Evolutionary conservation across 2,329 filamentous ascomycete species (phyloP).

Genomic region (Xylaria sp.): DNA sequence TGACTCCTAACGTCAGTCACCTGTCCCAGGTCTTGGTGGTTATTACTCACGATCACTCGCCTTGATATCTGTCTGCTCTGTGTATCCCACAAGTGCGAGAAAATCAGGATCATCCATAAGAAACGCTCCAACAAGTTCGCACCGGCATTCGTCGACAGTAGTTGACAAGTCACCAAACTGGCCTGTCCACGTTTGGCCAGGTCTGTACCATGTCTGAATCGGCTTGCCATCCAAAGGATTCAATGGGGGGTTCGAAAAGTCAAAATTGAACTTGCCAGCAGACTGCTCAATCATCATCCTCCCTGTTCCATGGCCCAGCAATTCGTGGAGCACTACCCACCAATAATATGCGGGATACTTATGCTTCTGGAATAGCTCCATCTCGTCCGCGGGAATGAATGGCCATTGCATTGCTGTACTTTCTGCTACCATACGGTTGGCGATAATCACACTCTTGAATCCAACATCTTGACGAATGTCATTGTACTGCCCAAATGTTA

Average conservation of each 20-base stretch:
- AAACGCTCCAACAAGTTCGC: slow-evolving; percentile 56
- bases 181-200: slow-evolving; percentile 71
- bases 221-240: slow-evolving; percentile 65
- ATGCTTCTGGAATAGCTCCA: slow-evolving; percentile 69
- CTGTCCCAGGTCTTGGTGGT: slow-evolving; percentile 69
- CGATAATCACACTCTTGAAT: slow-evolving; percentile 73
- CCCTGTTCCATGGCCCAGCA: slow-evolving; percentile 63
- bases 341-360: slow-evolving; percentile 75
- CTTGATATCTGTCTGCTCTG: slow-evolving; percentile 49
- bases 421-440: slow-evolving; percentile 65
- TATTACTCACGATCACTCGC: slow-evolving; percentile 55
- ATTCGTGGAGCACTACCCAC: slow-evolving; percentile 76
- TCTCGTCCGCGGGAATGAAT: slow-evolving; percentile 70
- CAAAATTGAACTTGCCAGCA: slow-evolving; percentile 69
- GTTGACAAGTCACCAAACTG: slow-evolving; percentile 68
- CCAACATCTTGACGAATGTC: slow-evolving; percentile 67
- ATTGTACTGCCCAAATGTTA: slow-evolving; percentile 56
- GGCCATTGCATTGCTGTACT: slow-evolving; percentile 57
- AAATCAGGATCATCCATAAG: slow-evolving; percentile 57
- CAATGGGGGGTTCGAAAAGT: slow-evolving; percentile 64
- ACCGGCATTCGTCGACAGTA: slow-evolving; percentile 67
- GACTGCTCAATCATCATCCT: slow-evolving; percentile 44
- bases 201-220: slow-evolving; percentile 67
- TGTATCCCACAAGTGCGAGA: slow-evolving; percentile 54
- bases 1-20: slow-evolving; percentile 52